Conservation (phyloP, 352 stramenopile species). For the Thraustotheca clavata region DNA sequence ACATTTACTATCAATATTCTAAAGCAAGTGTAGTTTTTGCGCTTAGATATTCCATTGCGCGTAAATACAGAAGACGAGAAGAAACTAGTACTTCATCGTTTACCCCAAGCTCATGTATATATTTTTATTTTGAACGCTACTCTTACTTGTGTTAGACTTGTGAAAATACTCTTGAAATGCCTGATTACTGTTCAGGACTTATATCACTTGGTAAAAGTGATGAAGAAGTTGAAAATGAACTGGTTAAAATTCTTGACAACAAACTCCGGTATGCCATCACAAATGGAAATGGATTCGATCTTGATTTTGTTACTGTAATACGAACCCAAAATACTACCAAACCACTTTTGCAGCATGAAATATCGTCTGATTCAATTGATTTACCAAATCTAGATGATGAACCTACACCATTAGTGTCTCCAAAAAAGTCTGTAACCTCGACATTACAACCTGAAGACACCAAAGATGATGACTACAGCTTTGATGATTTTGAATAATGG, state of each 20-base stretch:
- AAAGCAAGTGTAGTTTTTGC: not conserved
- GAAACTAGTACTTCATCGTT: not conserved
- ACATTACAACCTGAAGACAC: not conserved
- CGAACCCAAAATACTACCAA: not conserved
- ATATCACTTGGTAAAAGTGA: not conserved
- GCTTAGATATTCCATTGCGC: constrained; percentile 7
- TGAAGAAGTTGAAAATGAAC: not conserved
- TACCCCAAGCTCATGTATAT: constrained; percentile 18
- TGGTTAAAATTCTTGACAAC: not conserved
- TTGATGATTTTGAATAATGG: constrained; percentile 12
- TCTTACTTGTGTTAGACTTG: constrained; percentile 10
- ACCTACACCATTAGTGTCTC: too few species aligned
- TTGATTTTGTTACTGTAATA: not conserved
- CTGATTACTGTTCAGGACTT: constrained; percentile 9
- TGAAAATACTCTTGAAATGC: constrained; percentile 17
- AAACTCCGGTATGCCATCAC: constrained; percentile 14
- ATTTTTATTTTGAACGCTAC: not conserved
- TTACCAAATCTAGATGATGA: not conserved
- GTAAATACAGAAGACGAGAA: not conserved
- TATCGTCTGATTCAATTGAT: not conserved
- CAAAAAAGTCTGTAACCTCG: not conserved
- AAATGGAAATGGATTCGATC: not conserved
- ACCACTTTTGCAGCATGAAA: not conserved
- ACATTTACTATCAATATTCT: not conserved
- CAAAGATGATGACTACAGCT: not conserved